Percentiles rank a stretch among this genome's conserved stretches.
Evolutionary conservation across 495 filamentous ascomycete genomes (phyloP).

Genomic region (Talaromyces borbonicus): DNA sequence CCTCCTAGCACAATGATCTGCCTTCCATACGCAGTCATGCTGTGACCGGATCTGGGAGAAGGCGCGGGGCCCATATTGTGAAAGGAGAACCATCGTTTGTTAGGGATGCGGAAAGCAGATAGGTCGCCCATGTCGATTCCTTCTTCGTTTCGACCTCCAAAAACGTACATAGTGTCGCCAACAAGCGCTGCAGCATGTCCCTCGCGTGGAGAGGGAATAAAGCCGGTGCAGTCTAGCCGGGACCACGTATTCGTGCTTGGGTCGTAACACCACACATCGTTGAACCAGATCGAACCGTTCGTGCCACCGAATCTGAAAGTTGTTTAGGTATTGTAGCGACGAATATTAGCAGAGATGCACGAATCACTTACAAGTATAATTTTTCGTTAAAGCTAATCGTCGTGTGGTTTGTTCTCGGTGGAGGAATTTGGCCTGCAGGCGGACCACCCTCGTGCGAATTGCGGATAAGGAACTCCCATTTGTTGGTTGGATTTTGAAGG

Average conservation of each 20-base stretch:
- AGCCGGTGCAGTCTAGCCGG: constrained; percentile 89
- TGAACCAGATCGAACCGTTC: constrained; percentile 91
- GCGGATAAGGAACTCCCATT: constrained; percentile 83
- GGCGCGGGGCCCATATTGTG: constrained; percentile 99
- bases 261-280: constrained; percentile 96
- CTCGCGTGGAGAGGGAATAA: constrained; percentile 87
- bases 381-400: constrained; percentile 88
- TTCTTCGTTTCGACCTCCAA: constrained; percentile 91
- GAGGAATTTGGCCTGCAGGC: constrained; percentile 61
- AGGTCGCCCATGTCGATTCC: constrained; percentile 87
- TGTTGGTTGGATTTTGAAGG: constrained; percentile 74
- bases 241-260: constrained; percentile 72
- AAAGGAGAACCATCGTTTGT: constrained; percentile 95
- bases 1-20: constrained; percentile 87
- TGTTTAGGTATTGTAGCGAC: background rate
- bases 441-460: constrained; percentile 62
- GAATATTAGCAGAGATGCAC: background rate
- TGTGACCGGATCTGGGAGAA: constrained; percentile 87
- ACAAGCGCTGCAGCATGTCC: constrained; percentile 91
- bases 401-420: constrained; percentile 89
- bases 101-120: constrained; percentile 87
- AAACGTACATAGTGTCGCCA: constrained; percentile 98
- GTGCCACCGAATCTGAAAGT: constrained; percentile 80
- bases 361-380: constrained; percentile 70
- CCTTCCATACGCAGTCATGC: constrained; percentile 91